Percentiles rank a stretch among this genome's conserved stretches.
These are phyloP conservation scores for Cyberlindnera euphorbiiphila DNA, from an alignment of 805 yeast genomes.

Conservation along the genomic window DNA sequence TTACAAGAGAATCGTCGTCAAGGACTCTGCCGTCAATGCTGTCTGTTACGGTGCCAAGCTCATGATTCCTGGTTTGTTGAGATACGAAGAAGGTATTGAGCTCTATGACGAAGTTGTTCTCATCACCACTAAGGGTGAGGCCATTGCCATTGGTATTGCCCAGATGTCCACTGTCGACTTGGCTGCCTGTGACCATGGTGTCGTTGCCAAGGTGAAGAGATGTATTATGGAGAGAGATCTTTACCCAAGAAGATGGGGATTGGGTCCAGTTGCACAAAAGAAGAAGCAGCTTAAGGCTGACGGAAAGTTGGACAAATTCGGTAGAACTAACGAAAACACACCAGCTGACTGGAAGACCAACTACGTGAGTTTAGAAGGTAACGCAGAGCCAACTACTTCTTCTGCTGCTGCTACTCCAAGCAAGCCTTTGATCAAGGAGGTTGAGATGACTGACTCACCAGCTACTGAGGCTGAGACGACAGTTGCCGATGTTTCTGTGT, in stretches of 20 bases:
- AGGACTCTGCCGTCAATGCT: constrained; percentile 94
- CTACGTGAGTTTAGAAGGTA: constrained; percentile 69
- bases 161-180: constrained; percentile 98
- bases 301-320: constrained; percentile 95
- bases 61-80: constrained; percentile 96
- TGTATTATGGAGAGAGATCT: constrained; percentile 99
- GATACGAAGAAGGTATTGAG: constrained; percentile 97
- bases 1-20: constrained; percentile 94
- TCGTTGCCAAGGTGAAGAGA: constrained; percentile 97
- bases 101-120: constrained; percentile 95
- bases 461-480: constrained; percentile 29
- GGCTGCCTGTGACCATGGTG: constrained; percentile 96
- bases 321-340: constrained; percentile 89
- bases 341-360: constrained; percentile 89
- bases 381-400: constrained; percentile 45
- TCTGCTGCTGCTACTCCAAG: constrained; percentile 32
- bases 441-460: constrained; percentile 30
- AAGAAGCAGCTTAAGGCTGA: constrained; percentile 97
- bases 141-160: constrained; percentile 96
- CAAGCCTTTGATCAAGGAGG: constrained; percentile 46
- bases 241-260: constrained; percentile 99
- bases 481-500: constrained; percentile 21
- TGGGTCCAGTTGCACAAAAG: constrained; percentile 97
- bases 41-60: constrained; percentile 98
- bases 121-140: constrained; percentile 99